Percentiles rank a stretch among this genome's conserved stretches.
phyloP scores from a whole-genome alignment of 176 grass and related monocot genomes.

The Elaeis guineensis region DNA sequence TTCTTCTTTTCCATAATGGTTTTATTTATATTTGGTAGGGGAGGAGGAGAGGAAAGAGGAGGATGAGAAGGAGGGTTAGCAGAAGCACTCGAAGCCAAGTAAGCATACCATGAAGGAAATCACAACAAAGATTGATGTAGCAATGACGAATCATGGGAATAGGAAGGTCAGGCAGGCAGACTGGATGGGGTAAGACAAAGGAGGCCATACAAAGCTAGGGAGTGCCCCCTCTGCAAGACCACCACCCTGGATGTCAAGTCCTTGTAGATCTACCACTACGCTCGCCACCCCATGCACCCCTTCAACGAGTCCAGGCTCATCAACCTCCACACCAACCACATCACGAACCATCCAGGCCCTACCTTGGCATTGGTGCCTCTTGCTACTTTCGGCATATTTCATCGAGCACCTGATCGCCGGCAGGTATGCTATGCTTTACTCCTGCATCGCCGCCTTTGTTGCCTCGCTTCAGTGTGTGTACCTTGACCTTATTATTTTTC shows the following conservation, averaged over 20 bases:
- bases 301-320: constrained; percentile 61
- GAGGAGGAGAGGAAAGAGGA: too few relatives aligned
- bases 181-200: constrained; percentile 64
- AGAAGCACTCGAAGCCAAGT: constrained; percentile 99
- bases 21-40: too few relatives aligned
- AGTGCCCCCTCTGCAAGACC: constrained; percentile 74
- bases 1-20: too few relatives aligned
- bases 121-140: constrained; percentile 72
- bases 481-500: too few relatives aligned
- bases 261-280: constrained; percentile 97
- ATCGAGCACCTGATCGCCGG: too few relatives aligned
- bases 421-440: too few relatives aligned
- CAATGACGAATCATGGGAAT: constrained; percentile 70
- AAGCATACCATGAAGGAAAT: constrained; percentile 99
- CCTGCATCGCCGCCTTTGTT: too few relatives aligned
- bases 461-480: too few relatives aligned
- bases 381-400: not conserved
- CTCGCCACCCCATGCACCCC: constrained; percentile 78
- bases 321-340: constrained; percentile 53
- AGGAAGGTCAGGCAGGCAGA: constrained; percentile 69
- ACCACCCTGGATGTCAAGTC: constrained; percentile 74
- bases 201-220: constrained; percentile 87
- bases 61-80: not conserved
- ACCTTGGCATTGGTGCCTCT: constrained; percentile 68
- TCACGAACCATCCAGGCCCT: constrained; percentile 26